Evolutionary conservation across 768 basidiomycete genomes (phyloP).

Genomic region (Asterophora lycoperdoides): DNA sequence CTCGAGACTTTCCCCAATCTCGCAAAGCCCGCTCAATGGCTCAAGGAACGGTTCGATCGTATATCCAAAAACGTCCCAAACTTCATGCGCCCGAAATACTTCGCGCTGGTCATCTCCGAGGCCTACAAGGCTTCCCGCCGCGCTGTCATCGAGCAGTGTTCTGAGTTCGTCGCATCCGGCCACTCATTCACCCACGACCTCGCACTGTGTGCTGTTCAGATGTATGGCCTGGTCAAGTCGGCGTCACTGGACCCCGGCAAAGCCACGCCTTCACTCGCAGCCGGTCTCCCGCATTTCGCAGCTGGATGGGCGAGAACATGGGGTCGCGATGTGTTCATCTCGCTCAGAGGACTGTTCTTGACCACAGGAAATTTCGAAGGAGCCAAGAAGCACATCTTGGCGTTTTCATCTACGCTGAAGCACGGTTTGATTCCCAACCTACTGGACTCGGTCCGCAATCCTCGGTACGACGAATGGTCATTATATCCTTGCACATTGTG

Average conservation of each 20-base stretch:
- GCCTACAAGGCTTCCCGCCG: constrained; percentile 90
- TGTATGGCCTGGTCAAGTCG: constrained; percentile 87
- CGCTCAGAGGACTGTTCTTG: constrained; percentile 87
- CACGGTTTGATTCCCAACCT: constrained; percentile 97
- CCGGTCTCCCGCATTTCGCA: constrained; percentile 93
- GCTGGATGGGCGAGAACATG: constrained; percentile 94
- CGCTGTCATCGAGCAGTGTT: constrained; percentile 80
- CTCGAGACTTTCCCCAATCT: constrained; percentile 62
- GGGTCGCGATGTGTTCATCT: constrained; percentile 95
- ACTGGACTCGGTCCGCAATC: constrained; percentile 81
- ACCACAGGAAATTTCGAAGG: constrained; percentile 86
- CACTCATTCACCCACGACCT: constrained; percentile 89
- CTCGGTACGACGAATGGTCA: constrained; percentile 49
- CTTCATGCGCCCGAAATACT: constrained; percentile 94
- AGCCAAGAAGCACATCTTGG: constrained; percentile 85
- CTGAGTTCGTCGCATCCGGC: constrained; percentile 81
- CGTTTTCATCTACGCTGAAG: constrained; percentile 90
- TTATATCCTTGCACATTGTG: neutral
- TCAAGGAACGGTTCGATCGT: constrained; percentile 81
- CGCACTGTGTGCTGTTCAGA: constrained; percentile 79
- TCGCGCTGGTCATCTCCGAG: constrained; percentile 84
- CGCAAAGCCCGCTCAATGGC: constrained; percentile 71
- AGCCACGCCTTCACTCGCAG: constrained; percentile 79
- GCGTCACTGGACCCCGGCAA: constrained; percentile 80
- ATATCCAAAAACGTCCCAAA: constrained; percentile 72